A percentile compares a stretch with the other conserved stretches of the same genome.
Evolutionary conservation across 768 basidiomycete species (phyloP).

Genomic region (Phallus indusiatus): DNA sequence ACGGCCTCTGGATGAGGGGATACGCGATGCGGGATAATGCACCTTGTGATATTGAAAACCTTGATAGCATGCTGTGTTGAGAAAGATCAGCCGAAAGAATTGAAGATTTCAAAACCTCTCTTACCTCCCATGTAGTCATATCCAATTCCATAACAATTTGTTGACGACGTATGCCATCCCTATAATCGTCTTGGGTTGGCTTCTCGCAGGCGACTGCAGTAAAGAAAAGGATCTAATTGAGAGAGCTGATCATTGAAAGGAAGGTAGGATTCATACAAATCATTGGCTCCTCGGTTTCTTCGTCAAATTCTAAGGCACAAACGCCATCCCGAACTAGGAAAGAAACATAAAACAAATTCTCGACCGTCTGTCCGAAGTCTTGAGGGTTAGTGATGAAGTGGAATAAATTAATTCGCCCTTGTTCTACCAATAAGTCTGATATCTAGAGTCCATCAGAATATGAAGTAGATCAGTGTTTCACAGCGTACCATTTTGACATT

Average conservation of each 20-base stretch:
- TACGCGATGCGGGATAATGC: constrained; percentile 67
- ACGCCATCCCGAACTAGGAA: constrained; percentile 85
- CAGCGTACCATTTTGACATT: constrained; percentile 63
- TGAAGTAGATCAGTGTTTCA: neutral
- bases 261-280: constrained; percentile 47
- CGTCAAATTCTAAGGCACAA: constrained; percentile 59
- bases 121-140: constrained; percentile 79
- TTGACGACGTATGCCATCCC: constrained; percentile 54
- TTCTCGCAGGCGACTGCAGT: constrained; percentile 50
- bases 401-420: constrained; percentile 68
- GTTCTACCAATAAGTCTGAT: constrained; percentile 42
- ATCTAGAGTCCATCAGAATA: constrained; percentile 34
- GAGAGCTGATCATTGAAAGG: neutral
- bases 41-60: constrained; percentile 68
- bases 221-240: neutral
- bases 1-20: constrained; percentile 47
- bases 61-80: constrained; percentile 68
- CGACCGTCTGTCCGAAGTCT: constrained; percentile 88
- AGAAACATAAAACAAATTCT: constrained; percentile 92
- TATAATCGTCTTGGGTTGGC: constrained; percentile 55
- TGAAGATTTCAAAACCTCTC: constrained; percentile 12
- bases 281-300: constrained; percentile 56
- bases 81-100: neutral
- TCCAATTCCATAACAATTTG: constrained; percentile 92
- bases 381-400: constrained; percentile 81